Base-by-base conservation (phyloP, 1,284 basidiomycete genomes). In the Mrakiaceae sp. region DNA sequence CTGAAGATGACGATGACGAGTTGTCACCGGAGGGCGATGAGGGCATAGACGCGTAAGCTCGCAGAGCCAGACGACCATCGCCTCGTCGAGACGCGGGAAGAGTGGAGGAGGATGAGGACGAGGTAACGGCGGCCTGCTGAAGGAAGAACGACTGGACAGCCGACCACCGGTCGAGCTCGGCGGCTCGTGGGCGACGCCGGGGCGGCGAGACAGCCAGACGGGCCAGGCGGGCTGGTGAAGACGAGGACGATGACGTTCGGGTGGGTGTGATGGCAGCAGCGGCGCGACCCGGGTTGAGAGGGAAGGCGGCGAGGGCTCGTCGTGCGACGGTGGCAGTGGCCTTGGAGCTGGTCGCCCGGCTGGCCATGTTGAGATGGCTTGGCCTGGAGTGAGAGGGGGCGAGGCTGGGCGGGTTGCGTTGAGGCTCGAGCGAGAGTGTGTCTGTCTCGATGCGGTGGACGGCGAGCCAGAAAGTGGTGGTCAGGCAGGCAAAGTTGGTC, bases 201-300 rank as follows among this genome's bases (percentile, higher is more conserved):
- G 27, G 27, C 27, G 27, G 2, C 27, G 27, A 27, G 27, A 27
- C 27, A 27, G 27, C 27, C 27, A 27, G 27, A 27, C 27, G 27
- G 27, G 39, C 11, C 8, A 46, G 47, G n/a, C 40, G 10, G 62
- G 4, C n/a, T 46, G 62, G 47, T 3, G 60, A 54, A 46, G 51
- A 54, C 39, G 44, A 58, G 7, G 48, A 51, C 10, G 50, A 54
- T 43, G 53, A 55, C 46, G 53, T 40, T 56, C 47, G 27, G 27
- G 27, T 27, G 27, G 27, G 27, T 27, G 27, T 27, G 27, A 27
- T 27, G 27, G 27, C 27, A 27, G 27, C 27, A 27, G 67, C 47
- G 73, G 73, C 5, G 76, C 73, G 39, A 68, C 63, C 39, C 65
- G 48, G 16, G 50, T 53, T 8, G 64, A 64, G 8, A 60, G 58